Base-by-base conservation (phyloP, 108 stramenopile genomes). In the Mayamaea pseudoterrestris region DNA sequence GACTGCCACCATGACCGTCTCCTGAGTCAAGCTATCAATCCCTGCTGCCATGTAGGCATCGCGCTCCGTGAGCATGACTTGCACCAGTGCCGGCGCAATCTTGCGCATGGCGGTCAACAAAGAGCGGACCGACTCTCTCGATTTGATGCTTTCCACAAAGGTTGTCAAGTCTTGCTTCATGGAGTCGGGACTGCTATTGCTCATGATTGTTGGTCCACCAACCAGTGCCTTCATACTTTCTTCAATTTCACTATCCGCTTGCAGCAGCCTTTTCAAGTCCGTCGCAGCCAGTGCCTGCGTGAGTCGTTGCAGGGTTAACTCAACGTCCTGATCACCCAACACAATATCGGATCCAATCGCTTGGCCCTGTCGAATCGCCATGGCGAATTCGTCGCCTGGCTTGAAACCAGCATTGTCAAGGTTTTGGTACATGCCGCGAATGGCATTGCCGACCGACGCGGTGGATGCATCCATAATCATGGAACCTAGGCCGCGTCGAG, bases 41-140 rank as follows among this genome's bases (percentile, higher is more conserved):
- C 69, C 86, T 20, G 68, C 60, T 0, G 76, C 82, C 87, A 90
- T 84, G 60, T 76, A 90, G 9, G 67, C 63, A 62, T 84, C 80
- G 14, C 87, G 65, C 50, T 84, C 80, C 16, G 65, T 63, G 13
- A 84, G 69, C 47, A 90, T 47, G 14, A 80, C 87, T 30, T 77
- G 44, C 44, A 81, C 79, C 7, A 84, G 27, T 29, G 71, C 66
- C 1, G 87, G 87, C 35, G 79, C 74, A 13, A 63, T 49, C 30
- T 54, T 42, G 51, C 64, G 32, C 26, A 90, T 46, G 27, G 73
- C 48, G 0, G 46, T 35, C 83, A 86, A 76, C 16, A 86, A 39
- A 9, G 36, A 47, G 32, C 47, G 61, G 0, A 73, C 69, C 44
- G 61, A 68, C 24, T 77, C 76, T 40, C 74, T 72, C 24, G 71